Percentiles rank a stretch among this genome's conserved stretches.
These are phyloP conservation scores for Cucumis cinereus DNA, from an alignment of 306 rosid species.

Conservation along the genomic window DNA sequence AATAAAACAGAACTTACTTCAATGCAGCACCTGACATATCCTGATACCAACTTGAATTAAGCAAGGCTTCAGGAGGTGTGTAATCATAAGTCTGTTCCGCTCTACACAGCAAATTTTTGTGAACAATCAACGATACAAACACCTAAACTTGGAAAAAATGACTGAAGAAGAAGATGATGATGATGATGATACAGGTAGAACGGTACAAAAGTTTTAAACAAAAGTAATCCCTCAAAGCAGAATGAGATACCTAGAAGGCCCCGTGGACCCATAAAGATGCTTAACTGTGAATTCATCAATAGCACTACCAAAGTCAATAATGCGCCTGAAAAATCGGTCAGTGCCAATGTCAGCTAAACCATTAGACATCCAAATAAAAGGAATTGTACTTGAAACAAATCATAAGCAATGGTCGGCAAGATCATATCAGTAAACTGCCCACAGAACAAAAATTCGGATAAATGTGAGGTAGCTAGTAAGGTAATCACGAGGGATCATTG, in stretches of 20 bases:
- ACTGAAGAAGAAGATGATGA: neutral
- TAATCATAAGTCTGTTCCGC: constrained; percentile 86
- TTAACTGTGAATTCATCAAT: constrained; percentile 73
- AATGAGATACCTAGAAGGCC: constrained; percentile 73
- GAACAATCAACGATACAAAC: constrained; percentile 6
- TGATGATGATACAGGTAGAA: neutral
- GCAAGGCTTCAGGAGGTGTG: constrained; percentile 85
- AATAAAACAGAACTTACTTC: constrained; percentile 46
- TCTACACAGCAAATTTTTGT: constrained; percentile 27
- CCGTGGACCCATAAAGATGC: constrained; percentile 71
- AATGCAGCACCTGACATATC: constrained; percentile 49
- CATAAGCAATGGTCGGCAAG: neutral
- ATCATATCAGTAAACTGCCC: neutral
- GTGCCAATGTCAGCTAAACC: neutral
- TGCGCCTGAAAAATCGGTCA: constrained; percentile 23
- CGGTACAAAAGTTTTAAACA: neutral
- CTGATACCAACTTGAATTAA: constrained; percentile 71
- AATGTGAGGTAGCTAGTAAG: neutral
- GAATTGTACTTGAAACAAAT: neutral
- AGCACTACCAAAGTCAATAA: constrained; percentile 92
- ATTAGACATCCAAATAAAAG: neutral
- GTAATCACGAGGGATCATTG: neutral
- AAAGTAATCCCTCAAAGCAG: neutral
- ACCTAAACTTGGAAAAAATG: neutral
- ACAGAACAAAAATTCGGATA: neutral